phyloP scores from a whole-genome alignment of 768 basidiomycete species.

The Suillus variegatus region DNA sequence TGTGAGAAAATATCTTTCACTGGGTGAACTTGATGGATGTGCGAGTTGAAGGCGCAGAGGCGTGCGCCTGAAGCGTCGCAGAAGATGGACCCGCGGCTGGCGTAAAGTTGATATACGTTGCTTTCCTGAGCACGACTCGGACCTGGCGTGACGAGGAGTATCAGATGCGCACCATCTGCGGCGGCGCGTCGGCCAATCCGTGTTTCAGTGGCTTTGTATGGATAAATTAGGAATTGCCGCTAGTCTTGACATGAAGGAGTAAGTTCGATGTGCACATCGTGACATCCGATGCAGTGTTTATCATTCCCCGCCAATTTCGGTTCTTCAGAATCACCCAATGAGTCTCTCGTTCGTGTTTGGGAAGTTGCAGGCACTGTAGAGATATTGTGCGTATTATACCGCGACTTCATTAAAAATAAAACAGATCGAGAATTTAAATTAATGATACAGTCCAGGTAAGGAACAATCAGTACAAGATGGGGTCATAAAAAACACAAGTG shows the following conservation, averaged over 20 bases:
- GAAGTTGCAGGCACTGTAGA: neutral
- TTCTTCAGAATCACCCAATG: neutral
- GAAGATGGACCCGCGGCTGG: slow-evolving; percentile 22
- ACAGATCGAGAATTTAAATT: neutral
- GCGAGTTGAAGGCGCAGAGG: slow-evolving; percentile 58
- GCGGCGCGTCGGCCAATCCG: neutral
- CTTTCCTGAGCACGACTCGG: slow-evolving; percentile 12
- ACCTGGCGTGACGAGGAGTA: slow-evolving; percentile 21
- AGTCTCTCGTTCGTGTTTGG: neutral
- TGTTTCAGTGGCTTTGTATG: neutral
- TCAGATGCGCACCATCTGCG: too few species aligned
- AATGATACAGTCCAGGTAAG: neutral
- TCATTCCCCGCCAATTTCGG: neutral
- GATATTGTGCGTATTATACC: neutral
- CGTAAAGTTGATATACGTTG: slow-evolving; percentile 13
- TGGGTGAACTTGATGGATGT: slow-evolving; percentile 46
- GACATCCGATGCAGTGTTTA: neutral
- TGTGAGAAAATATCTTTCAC: slow-evolving; percentile 28
- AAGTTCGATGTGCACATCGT: neutral
- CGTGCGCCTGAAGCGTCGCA: slow-evolving; percentile 57
- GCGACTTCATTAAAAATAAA: neutral
- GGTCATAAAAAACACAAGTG: neutral
- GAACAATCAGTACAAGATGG: neutral
- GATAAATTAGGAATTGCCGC: neutral
- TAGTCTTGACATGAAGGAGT: neutral